Percentiles rank a stretch among this genome's conserved stretches.
Evolutionary conservation across 2,329 filamentous ascomycete genomes (phyloP).

Genomic region (Metarhizium brunneum): DNA sequence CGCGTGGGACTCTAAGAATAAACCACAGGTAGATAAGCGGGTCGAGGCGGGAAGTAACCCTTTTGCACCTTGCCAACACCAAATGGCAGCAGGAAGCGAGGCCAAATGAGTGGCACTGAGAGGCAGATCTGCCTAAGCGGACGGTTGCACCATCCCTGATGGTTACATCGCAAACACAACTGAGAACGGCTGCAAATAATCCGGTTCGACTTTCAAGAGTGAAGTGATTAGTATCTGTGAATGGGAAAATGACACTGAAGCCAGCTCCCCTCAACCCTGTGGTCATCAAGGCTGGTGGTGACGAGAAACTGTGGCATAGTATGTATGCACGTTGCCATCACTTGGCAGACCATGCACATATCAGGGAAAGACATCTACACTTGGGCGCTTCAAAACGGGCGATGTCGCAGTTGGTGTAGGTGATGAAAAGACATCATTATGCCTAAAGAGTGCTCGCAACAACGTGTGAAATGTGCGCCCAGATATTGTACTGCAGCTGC

Average conservation of each 20-base stretch:
- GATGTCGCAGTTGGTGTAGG: no score
- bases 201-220: constrained; percentile 9
- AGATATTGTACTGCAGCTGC: no score
- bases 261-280: not conserved
- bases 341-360: no score
- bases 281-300: not conserved
- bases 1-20: constrained; percentile 7
- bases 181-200: constrained; percentile 6
- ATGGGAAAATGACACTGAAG: not conserved
- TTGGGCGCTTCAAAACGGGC: no score
- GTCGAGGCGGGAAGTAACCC: constrained; percentile 16
- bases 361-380: no score
- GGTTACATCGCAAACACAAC: constrained; percentile 16
- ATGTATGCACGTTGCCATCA: no score
- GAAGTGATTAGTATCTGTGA: not conserved
- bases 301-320: not conserved
- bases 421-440: no score
- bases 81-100: constrained; percentile 7
- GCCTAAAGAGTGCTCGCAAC: no score
- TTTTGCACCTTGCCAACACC: constrained; percentile 4
- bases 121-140: constrained; percentile 12
- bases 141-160: constrained; percentile 10
- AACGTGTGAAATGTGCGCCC: no score
- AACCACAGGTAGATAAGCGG: constrained; percentile 8
- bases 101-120: constrained; percentile 3